Evolutionary conservation across 805 yeast genomes (phyloP).

Genomic region (Yarrowia sp.): DNA sequence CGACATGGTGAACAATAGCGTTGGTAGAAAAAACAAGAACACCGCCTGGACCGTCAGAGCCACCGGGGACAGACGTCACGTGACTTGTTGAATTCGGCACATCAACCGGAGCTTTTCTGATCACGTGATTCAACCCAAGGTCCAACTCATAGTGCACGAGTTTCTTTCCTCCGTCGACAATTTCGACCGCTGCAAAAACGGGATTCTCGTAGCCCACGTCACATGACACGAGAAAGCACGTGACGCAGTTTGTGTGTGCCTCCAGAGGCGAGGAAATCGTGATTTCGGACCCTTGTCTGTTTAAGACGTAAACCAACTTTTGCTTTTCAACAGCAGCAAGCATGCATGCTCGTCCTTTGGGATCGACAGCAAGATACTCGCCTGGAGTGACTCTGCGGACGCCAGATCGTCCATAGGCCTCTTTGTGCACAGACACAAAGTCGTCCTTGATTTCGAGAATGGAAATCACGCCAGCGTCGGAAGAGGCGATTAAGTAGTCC

Average conservation of each 20-base stretch:
- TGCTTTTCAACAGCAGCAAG: slow-evolving; percentile 70
- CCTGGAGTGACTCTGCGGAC: slow-evolving; percentile 76
- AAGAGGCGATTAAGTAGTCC: slow-evolving; percentile 64
- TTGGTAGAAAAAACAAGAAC: slow-evolving; percentile 50
- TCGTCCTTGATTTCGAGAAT: slow-evolving; percentile 49
- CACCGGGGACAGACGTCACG: slow-evolving; percentile 69
- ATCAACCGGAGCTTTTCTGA: slow-evolving; percentile 48
- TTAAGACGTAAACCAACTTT: slow-evolving; percentile 67
- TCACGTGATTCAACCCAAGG: slow-evolving; percentile 76
- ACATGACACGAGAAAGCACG: slow-evolving; percentile 55
- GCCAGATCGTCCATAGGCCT: slow-evolving; percentile 73
- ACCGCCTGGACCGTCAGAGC: slow-evolving; percentile 68
- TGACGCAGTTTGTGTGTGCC: slow-evolving; percentile 53
- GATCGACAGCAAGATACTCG: slow-evolving; percentile 65
- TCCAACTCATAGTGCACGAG: slow-evolving; percentile 79
- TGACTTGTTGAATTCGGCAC: slow-evolving; percentile 48
- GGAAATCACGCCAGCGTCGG: slow-evolving; percentile 75
- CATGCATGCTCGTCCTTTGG: slow-evolving; percentile 66
- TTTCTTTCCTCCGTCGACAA: slow-evolving; percentile 49
- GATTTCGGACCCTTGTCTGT: slow-evolving; percentile 49
- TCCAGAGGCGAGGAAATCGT: slow-evolving; percentile 73
- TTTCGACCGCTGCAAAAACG: slow-evolving; percentile 58
- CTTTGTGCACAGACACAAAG: slow-evolving; percentile 50
- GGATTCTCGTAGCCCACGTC: slow-evolving; percentile 85
- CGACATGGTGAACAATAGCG: background rate